Percentiles rank a stretch among this genome's conserved stretches.
Conservation (phyloP, 352 stramenopile species). For the Pythium brassicae region DNA sequence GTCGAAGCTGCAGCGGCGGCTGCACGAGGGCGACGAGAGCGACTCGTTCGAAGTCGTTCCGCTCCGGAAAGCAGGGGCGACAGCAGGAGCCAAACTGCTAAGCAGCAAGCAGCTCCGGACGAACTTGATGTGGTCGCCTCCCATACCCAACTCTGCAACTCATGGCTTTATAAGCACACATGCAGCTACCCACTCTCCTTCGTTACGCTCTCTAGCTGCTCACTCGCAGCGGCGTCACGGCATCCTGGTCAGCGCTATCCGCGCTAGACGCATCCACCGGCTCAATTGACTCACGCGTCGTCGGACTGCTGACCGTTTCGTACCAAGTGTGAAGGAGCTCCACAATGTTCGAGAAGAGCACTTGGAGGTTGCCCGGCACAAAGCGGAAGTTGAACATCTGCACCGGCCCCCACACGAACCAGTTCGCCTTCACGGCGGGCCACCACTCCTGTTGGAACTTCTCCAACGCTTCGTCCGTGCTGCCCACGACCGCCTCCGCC, state of each 20-base stretch:
- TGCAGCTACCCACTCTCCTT: not conserved
- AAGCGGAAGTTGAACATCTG: slow-evolving; percentile 83
- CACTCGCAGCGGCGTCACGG: slow-evolving; percentile 2
- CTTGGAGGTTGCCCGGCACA: slow-evolving; percentile 65
- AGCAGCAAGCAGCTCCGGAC: slow-evolving; percentile 22
- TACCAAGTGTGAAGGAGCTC: slow-evolving; percentile 84
- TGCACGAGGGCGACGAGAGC: slow-evolving; percentile 7
- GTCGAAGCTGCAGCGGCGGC: slow-evolving; percentile 25
- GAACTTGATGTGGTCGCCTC: not conserved
- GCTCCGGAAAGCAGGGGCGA: slow-evolving; percentile 14
- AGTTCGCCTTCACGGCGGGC: slow-evolving; percentile 71
- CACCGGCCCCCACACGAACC: slow-evolving; percentile 73
- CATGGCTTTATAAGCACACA: not conserved
- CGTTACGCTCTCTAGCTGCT: not conserved
- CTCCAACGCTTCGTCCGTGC: slow-evolving; percentile 37
- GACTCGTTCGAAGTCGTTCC: slow-evolving; percentile 41
- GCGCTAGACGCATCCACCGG: not conserved
- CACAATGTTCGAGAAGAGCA: slow-evolving; percentile 81
- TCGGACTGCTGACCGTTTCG: slow-evolving; percentile 69
- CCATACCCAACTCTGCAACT: not conserved
- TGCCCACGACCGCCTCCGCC: slow-evolving; percentile 58
- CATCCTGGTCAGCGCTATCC: no score
- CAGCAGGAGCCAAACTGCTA: slow-evolving; percentile 9
- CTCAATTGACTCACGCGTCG: not conserved
- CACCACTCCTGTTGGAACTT: slow-evolving; percentile 77